These are phyloP conservation scores for Tetrapyrgos nigripes DNA, from an alignment of 1,284 basidiomycete genomes.

Conservation along the genomic window DNA sequence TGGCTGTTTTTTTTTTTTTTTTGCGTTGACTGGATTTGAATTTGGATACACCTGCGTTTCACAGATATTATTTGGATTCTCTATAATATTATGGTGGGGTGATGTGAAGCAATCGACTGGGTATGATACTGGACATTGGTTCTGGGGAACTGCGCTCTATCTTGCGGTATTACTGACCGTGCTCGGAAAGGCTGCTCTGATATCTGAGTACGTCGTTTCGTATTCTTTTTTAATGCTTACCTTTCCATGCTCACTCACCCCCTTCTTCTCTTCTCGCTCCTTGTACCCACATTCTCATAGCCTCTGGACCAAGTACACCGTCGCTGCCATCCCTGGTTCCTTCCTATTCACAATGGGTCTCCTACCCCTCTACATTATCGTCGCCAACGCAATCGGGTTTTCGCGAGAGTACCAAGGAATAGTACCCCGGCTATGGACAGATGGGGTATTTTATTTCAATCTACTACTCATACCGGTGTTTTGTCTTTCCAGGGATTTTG, in stretches of 20 bases:
- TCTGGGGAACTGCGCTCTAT: conserved; percentile 97
- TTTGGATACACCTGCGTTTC: not conserved
- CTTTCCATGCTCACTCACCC: conserved; percentile 16
- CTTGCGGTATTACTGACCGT: conserved; percentile 94
- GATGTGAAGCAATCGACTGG: conserved; percentile 86
- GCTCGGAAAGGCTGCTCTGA: conserved; percentile 95
- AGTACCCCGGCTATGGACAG: conserved; percentile 88
- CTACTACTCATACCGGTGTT: conserved; percentile 89
- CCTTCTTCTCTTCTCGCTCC: too few relatives aligned
- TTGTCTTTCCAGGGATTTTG: conserved; percentile 91
- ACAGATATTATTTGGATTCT: conserved; percentile 88
- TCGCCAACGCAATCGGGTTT: conserved; percentile 89
- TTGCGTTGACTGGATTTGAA: conserved; percentile 2
- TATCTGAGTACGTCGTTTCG: conserved; percentile 84
- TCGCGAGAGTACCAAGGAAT: conserved; percentile 91
- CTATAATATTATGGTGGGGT: conserved; percentile 91
- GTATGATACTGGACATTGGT: conserved; percentile 92
- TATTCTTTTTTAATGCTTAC: not conserved
- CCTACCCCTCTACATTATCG: conserved; percentile 88
- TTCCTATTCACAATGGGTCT: conserved; percentile 95
- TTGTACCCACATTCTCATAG: conserved; percentile 45
- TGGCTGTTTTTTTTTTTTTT: not conserved
- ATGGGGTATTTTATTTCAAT: conserved; percentile 89
- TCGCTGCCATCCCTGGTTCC: conserved; percentile 97
- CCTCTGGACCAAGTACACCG: conserved; percentile 99